phyloP scores from a whole-genome alignment of 495 filamentous ascomycete genomes.

The Tuber melanosporum region DNA sequence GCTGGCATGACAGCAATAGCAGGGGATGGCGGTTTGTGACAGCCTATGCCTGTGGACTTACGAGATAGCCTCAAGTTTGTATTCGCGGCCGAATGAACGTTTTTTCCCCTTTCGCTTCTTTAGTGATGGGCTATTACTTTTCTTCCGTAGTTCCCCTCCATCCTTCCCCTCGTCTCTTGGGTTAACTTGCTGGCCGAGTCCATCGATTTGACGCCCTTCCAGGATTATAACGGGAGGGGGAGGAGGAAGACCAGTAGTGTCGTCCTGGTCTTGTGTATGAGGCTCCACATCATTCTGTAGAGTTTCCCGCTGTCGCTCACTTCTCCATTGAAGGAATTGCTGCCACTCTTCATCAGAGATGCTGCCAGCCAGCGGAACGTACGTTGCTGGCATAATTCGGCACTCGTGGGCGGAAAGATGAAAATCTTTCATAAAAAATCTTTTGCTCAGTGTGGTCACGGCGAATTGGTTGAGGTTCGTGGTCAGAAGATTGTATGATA shows the following conservation, averaged over 20 bases:
- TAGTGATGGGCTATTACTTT: conserved; percentile 12
- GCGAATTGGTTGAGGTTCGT: background rate
- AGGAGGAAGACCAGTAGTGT: background rate
- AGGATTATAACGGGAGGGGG: background rate
- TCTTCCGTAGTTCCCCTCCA: background rate
- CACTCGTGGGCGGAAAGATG: background rate
- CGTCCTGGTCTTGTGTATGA: background rate
- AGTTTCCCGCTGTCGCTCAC: conserved; percentile 31
- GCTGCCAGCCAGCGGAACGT: conserved; percentile 12
- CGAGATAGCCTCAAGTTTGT: conserved; percentile 37
- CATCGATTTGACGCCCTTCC: background rate
- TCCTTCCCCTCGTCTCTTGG: conserved; percentile 12
- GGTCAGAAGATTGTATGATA: conserved; percentile 11
- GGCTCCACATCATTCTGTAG: conserved; percentile 12
- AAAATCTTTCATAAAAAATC: background rate
- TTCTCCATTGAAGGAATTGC: conserved; percentile 33
- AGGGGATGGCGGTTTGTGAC: background rate
- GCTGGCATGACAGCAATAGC: background rate
- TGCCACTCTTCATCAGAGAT: conserved; percentile 37
- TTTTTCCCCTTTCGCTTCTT: conserved; percentile 25
- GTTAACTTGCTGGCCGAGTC: conserved; percentile 16
- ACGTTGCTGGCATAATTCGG: background rate
- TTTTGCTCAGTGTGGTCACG: background rate
- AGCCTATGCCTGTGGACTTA: conserved; percentile 16
- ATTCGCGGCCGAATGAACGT: conserved; percentile 36